Evolutionary conservation across 192 early-diverging fungal species (phyloP), one percentile per base, ranked within the genome.

Genomic region (Rhizoclosmatium globosum): DNA sequence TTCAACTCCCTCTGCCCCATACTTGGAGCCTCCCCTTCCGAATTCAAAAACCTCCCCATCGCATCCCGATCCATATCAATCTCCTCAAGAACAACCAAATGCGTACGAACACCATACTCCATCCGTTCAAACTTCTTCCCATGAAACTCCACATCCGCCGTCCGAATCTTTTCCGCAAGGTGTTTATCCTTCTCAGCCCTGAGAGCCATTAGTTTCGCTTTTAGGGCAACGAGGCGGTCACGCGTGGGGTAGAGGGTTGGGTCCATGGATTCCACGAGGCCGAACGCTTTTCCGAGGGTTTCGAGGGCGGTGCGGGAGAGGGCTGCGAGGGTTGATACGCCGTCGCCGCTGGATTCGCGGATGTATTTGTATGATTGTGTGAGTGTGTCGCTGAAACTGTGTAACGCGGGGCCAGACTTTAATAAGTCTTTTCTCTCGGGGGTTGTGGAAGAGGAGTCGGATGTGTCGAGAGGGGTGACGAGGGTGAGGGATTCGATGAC

Each of bases 11-110:
- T 38, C 64, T 82, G 81, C n/a, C 73, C 73, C 21, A 62, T 17
- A 41, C 2, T 2, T 3, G 68, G 68, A 4, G 65, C 80, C 0
- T 46, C 74, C 13, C 80, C 80, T 23, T 83, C 73, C n/a, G 46
- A 61, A 65, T 82, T 78, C 17, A 78, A 13, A 65, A 83, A 83
- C 15, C 65, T 47, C 19, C 82, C 82, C 6, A 79, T 57, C 23
- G 50, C 64, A 45, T 82, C 73, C 43, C 62, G 61, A 43, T 61
- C 50, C 68, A 67, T 66, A 31, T 82, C 73, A n/a, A 65, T 78
- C 69, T 69, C 74, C 45, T 83, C 82, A 44, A 83, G 39, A 21
- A 48, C 62, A 11, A 44, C 47, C 48, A 82, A 62, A 46, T 64
- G 66, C 69, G 60, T 50, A 21, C 59, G 50, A 47, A 83, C 58